Evolutionary conservation across 257 asterid species (phyloP), one percentile per base, ranked within the genome.

Genomic region (Primulina huaijiensis): DNA sequence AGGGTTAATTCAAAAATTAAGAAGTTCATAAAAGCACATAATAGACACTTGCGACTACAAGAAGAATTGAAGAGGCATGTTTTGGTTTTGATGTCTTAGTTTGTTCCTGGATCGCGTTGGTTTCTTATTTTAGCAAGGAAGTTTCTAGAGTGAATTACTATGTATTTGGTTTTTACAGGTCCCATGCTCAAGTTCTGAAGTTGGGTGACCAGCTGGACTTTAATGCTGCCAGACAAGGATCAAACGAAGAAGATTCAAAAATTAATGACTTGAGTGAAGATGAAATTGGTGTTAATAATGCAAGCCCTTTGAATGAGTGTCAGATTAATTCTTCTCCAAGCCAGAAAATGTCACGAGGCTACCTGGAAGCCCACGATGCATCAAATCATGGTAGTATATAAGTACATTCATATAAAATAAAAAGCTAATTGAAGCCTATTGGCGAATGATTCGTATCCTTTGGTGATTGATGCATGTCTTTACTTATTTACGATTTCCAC

Each of bases 41-140:
- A 70, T 69, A 94, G 82, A 65, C 89, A 86, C 70, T 73, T 76
- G 72, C 82, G 86, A 38, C 71, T 90, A 71, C 91, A 90, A 75
- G 97, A 84, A 68, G 96, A 93, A 70, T 80, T 93, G 73, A 93
- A 90, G 87, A 90, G 97, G 99, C 80, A 77, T 52, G 62, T 50
- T 74, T 72, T 74, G 72, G 58, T 71, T 52, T 40, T 75, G 67
- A 34, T 59, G 29, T 52, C 34, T 55, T 21, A 40, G 25, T 59
- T 60, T 29, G 9, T 57, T 68, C 43, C 55, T 21, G 33, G 14
- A 19, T 76, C 50, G 23, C 58, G 19, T 62, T 34, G 7, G 31
- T 71, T 34, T 72, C 65, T 67, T 14, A 53, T 72, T 56, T 57
- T 62, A 14, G 61, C 2, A 27, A 37, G 67, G 67, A 35, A 33